phyloP scores from a whole-genome alignment of 208 protist genomes.

The Crithidia expoeki region DNA sequence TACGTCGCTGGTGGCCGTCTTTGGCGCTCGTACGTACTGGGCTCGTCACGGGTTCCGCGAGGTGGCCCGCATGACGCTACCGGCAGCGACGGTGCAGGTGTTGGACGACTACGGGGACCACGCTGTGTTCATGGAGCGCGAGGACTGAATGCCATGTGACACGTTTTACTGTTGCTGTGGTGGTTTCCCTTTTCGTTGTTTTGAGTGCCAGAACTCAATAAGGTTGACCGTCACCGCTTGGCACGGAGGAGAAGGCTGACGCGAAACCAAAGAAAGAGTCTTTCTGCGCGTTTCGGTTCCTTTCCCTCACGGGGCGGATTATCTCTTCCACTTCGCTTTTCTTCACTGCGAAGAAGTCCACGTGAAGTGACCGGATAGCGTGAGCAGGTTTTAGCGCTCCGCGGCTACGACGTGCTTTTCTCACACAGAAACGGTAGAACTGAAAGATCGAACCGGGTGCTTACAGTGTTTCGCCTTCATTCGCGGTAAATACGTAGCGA shows the following conservation, averaged over 20 bases:
- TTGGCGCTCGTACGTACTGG: constrained; percentile 32
- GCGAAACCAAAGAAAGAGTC: background rate
- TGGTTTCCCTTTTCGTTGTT: background rate
- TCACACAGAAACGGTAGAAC: too few species aligned
- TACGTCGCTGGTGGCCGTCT: constrained; percentile 35
- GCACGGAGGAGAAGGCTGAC: background rate
- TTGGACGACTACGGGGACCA: constrained; percentile 36
- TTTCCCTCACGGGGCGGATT: background rate
- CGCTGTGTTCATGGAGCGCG: constrained; percentile 36
- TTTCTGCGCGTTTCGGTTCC: background rate
- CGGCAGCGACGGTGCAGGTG: constrained; percentile 12
- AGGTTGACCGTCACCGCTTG: background rate
- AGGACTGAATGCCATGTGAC: background rate
- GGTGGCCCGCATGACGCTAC: constrained; percentile 18
- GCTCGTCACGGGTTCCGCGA: constrained; percentile 22
- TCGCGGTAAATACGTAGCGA: too few species aligned
- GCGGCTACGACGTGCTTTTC: too few species aligned
- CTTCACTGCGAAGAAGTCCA: background rate
- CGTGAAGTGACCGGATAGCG: background rate
- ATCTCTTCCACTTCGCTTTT: constrained; percentile 17
- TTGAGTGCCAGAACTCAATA: background rate
- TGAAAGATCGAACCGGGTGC: too few species aligned
- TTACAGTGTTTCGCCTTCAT: too few species aligned
- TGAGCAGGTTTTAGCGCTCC: too few species aligned
- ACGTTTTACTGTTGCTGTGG: background rate